phyloP scores from a whole-genome alignment of 805 yeast genomes.

The Teunomyces panamensis region DNA sequence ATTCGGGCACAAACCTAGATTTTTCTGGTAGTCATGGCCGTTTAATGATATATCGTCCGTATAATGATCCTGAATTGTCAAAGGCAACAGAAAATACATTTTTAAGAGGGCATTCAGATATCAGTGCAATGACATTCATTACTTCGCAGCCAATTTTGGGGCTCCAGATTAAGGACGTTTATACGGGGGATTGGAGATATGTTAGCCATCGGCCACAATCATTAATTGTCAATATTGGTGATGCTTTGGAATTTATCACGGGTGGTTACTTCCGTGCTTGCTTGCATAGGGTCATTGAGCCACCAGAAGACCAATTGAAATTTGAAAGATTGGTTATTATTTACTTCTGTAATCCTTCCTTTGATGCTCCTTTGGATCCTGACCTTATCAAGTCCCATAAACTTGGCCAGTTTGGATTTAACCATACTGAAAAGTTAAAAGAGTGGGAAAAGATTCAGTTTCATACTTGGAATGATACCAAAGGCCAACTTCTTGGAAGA shows the following conservation, averaged over 20 bases:
- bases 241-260: slow-evolving; percentile 12
- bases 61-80: slow-evolving; percentile 7
- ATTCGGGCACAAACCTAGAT: slow-evolving; percentile 22
- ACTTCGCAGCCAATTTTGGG: slow-evolving; percentile 11
- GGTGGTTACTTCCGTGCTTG: slow-evolving; percentile 22
- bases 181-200: slow-evolving; percentile 10
- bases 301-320: slow-evolving; percentile 23
- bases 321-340: slow-evolving; percentile 23
- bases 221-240: slow-evolving; percentile 11
- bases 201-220: slow-evolving; percentile 11
- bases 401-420: slow-evolving; percentile 17
- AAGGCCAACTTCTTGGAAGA: slow-evolving; percentile 10
- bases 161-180: slow-evolving; percentile 11
- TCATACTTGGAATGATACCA: slow-evolving; percentile 8
- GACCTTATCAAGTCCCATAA: slow-evolving; percentile 24
- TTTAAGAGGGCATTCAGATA: slow-evolving; percentile 12
- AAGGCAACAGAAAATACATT: slow-evolving; percentile 8
- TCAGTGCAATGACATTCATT: slow-evolving; percentile 11
- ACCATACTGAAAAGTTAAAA: slow-evolving; percentile 3
- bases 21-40: slow-evolving; percentile 35
- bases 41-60: slow-evolving; percentile 27
- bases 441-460: slow-evolving; percentile 12
- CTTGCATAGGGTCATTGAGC: slow-evolving; percentile 25
- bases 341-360: slow-evolving; percentile 23
- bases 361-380: slow-evolving; percentile 20